phyloP scores from a whole-genome alignment of 2,329 filamentous ascomycete species.

The Fusarium veterinarium region DNA sequence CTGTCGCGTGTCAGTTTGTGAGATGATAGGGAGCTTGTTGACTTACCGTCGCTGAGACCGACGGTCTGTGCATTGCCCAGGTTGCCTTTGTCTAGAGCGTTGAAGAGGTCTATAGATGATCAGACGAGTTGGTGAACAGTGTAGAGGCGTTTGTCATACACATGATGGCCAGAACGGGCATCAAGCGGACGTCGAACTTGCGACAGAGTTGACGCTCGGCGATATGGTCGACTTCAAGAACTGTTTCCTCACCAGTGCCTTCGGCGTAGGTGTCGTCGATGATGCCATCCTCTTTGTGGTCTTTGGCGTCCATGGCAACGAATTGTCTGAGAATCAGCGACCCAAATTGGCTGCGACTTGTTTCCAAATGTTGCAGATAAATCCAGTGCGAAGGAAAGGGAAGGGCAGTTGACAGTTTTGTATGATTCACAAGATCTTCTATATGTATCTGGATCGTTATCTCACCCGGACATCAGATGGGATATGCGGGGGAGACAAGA shows the following conservation, averaged over 20 bases:
- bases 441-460: background rate
- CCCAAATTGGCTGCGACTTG: background rate
- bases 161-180: constrained; percentile 16
- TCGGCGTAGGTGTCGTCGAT: constrained; percentile 6
- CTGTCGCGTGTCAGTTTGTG: background rate
- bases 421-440: no score
- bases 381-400: no score
- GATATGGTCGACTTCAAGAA: constrained; percentile 5
- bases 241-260: background rate
- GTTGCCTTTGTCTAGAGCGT: constrained; percentile 14
- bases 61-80: constrained; percentile 18
- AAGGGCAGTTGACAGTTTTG: no score
- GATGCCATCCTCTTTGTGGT: constrained; percentile 5
- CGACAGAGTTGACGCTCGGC: constrained; percentile 13
- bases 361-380: no score
- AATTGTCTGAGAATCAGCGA: rapidly evolving
- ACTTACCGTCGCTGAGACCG: background rate
- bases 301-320: background rate
- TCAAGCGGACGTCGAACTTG: constrained; percentile 5
- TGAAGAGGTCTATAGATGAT: background rate
- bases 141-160: background rate
- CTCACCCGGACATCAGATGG: background rate
- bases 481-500: background rate
- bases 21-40: rapidly evolving
- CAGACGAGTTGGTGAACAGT: rapidly evolving